A percentile compares a stretch with the other conserved stretches of the same genome.
phyloP scores from a whole-genome alignment of 768 basidiomycete genomes.

The Pleurotus salmoneostramineus region DNA sequence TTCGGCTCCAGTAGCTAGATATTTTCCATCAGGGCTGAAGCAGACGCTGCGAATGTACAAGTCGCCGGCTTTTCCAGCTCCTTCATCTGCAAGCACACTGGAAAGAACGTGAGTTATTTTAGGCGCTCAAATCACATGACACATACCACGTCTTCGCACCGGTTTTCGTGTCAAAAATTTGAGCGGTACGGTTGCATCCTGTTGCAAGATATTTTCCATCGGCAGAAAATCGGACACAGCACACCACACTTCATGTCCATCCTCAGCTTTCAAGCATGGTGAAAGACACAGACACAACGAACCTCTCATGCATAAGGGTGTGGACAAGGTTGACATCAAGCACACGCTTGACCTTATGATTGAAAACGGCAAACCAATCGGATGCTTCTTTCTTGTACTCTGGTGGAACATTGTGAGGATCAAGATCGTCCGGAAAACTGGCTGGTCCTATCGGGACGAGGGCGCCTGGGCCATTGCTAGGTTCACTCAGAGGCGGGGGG shows the following conservation, averaged over 20 bases:
- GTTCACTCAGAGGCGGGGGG: slow-evolving; percentile 3
- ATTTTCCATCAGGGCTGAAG: slow-evolving; percentile 92
- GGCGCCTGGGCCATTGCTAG: slow-evolving; percentile 6
- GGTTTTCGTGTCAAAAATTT: slow-evolving; percentile 92
- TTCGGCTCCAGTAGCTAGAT: slow-evolving; percentile 92
- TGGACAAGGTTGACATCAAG: slow-evolving; percentile 77
- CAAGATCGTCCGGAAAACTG: slow-evolving; percentile 47
- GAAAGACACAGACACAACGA: slow-evolving; percentile 14
- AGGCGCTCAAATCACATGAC: slow-evolving; percentile 12
- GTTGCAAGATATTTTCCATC: slow-evolving; percentile 92
- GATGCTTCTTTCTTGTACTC: slow-evolving; percentile 62
- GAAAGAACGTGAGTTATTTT: background rate
- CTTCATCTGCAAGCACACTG: slow-evolving; percentile 77
- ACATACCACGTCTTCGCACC: slow-evolving; percentile 81
- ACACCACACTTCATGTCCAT: slow-evolving; percentile 43
- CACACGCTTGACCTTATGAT: slow-evolving; percentile 65
- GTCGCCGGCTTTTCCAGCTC: slow-evolving; percentile 70
- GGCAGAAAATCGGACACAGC: slow-evolving; percentile 92
- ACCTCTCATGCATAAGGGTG: slow-evolving; percentile 84
- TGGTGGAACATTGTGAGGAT: slow-evolving; percentile 39
- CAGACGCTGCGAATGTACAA: slow-evolving; percentile 92
- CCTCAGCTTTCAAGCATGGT: background rate
- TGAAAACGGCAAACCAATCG: slow-evolving; percentile 88
- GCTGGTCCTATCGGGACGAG: slow-evolving; percentile 15
- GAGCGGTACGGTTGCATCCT: slow-evolving; percentile 90